phyloP scores from a whole-genome alignment of 1,284 basidiomycete genomes.

The Ustilago trichophora region DNA sequence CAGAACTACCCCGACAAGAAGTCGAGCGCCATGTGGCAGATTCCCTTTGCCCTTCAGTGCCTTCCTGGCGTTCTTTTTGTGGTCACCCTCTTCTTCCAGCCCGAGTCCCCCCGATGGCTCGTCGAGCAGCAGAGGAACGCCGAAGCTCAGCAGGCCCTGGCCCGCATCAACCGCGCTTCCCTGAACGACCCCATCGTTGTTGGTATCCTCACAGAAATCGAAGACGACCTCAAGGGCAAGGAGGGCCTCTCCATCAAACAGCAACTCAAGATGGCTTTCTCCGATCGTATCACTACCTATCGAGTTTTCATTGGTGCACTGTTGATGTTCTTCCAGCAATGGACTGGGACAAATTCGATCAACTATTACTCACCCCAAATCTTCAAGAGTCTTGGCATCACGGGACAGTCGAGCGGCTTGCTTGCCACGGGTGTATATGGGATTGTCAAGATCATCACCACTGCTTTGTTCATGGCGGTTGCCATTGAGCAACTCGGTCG shows the following conservation, averaged over 20 bases:
- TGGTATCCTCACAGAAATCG: constrained; percentile 36
- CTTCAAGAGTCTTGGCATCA: constrained; percentile 57
- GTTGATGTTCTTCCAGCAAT: constrained; percentile 55
- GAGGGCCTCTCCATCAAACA: constrained; percentile 36
- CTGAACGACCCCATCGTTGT: constrained; percentile 23
- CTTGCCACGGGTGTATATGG: constrained; percentile 50
- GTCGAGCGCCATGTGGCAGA: constrained; percentile 54
- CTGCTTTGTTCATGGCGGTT: constrained; percentile 35
- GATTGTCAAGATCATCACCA: constrained; percentile 44
- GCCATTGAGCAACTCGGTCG: constrained; percentile 48
- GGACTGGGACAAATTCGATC: constrained; percentile 45
- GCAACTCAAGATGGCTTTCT: constrained; percentile 68
- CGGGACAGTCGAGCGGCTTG: constrained; percentile 43
- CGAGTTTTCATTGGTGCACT: constrained; percentile 54
- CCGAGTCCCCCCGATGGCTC: constrained; percentile 63
- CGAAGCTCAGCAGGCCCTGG: constrained; percentile 24
- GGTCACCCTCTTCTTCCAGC: constrained; percentile 51
- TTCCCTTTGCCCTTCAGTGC: constrained; percentile 59
- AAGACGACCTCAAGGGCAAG: constrained; percentile 57
- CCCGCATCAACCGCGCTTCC: constrained; percentile 19
- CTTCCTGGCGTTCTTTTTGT: constrained; percentile 59
- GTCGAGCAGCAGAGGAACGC: constrained; percentile 43
- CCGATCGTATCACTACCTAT: constrained; percentile 66
- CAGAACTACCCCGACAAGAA: constrained; percentile 29
- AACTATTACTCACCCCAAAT: constrained; percentile 56